Base-by-base conservation (phyloP, 1,284 basidiomycete species). In the Leccinum angustisporum region DNA sequence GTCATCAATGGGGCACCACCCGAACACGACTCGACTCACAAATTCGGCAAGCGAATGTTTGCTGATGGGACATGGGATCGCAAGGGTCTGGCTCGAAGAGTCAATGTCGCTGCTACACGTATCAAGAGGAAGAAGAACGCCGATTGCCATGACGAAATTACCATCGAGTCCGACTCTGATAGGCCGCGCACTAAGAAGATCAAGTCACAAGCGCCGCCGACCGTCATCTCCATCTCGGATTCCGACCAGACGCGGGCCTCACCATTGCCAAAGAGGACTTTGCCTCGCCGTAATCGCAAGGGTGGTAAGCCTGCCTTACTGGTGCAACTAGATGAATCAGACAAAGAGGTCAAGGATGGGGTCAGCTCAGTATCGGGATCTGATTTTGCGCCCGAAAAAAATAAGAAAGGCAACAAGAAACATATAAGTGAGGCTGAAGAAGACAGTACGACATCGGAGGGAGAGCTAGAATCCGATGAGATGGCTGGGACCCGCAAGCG, bases 361-460 rank as follows among this genome's bases (percentile, higher is more conserved):
- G 36, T 46, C 43, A 46, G 43, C 18, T 46, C 43, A 0, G 43
- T 10, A 21, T 46, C 10, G 16, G 43, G 43, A 9, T 46, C 43
- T 6, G 18, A 46, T 0, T 46, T 46, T n/a, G n/a, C 1, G 18
- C 16, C 43, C 18, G 18, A 21, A n/a, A 21, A 46, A 46, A 10
- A 21, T 46, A 46, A 46, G 16, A 46, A 46, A 0, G 36, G 43
- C 0, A 11, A 21, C 16, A 46, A 21, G 43, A n/a, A 21, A 7
- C 0, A 0, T 1, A 1, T 21, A 4, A 46, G 36, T 38, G 36
- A 38, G 0, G 36, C 7, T 21, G 43, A 46, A 0, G 43, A 46
- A 7, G 43, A 46, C 5, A 21, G n/a, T n/a, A 46, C 43, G 10
- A 46, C 43, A 46, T 46, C 43, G 0, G 43, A 46, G 43, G 43